Evolutionary conservation across 352 stramenopile species (phyloP), one percentile per base, ranked within the genome.

Genomic region (Phytophthora parvispora): DNA sequence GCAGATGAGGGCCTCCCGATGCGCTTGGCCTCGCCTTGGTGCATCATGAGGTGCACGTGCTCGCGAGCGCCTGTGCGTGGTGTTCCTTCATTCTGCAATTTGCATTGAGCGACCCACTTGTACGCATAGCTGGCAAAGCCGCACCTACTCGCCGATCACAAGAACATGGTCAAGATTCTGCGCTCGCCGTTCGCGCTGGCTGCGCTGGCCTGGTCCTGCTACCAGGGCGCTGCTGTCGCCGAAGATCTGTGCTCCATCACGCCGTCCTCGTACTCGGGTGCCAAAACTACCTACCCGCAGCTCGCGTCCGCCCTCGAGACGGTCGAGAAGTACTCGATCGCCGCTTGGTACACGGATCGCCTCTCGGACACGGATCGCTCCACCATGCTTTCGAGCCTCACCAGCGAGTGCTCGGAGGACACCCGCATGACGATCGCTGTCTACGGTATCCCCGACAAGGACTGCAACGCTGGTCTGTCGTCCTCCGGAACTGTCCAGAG

Each of bases 391-490:
- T 66, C 69, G 4, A 69, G 51, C 18, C 60, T 91, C 20, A 80
- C 84, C 3, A 64, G 32, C 13, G 29, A 67, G 5, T 91, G 83
- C 29, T 61, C 58, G 1, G 67, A 75, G 27, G 75, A 78, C 47
- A 72, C 74, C 31, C 76, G 82, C 7, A 70, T 92, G 38, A 87
- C 50, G 12, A 78, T 92, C 47, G 81, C 86, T 3, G 80, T 93
- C 42, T 93, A 93, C 58, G 85, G 85, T 13, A 69, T 93, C 16
- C 84, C 84, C 2, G 63, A 87, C 60, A 91, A 93, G 58, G 83
- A 93, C 72, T 93, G 85, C 56, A 75, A 77, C 32, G 78, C 70
- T 31, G 78, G 80, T 12, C 84, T 87, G 28, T 92, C 84, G 27
- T 72, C 67, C 4, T 68, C 67, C 10, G 74, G 75, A 38, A 71